Base-by-base conservation (phyloP, 1,284 basidiomycete genomes). In the Ustilago trichophora region DNA sequence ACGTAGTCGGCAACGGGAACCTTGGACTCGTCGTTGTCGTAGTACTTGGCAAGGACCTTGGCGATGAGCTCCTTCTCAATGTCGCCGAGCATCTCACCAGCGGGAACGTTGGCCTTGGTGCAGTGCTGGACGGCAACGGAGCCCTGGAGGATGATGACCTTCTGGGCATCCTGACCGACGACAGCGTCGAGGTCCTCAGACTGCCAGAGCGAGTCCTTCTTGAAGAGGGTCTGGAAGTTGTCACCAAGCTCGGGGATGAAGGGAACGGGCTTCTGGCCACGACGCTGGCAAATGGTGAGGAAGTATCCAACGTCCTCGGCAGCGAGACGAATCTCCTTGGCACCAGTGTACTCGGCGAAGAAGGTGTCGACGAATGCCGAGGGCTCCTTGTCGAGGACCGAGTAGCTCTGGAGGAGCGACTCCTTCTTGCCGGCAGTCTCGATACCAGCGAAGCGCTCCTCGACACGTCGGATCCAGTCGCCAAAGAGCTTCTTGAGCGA, bases 151-250 rank as follows among this genome's bases (percentile, higher is more conserved):
- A 98, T 96, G 82, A 93, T 96, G 32, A 98, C 94, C 73, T 96
- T 90, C 83, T 98, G 92, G 26, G 95, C 92, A 43, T 77, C 76
- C 83, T 94, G 93, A 83, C 97, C 96, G 76, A 98, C 94, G 34
- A 98, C 93, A 13, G 93, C 95, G 70, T 98, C 95, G 73, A 98
- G 93, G 81, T 99, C 95, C 83, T 98, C 96, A 6, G 93, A 90
- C 38, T 92, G 91, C 95, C 95, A 98, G 6, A 98, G 87, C 15
- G 94, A 97, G 83, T 97, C 94, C 91, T 93, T 81, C 50, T 55
- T 80, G 52, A 77, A 77, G 27, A 67, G 57, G 44, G 97, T 92
- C 82, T 95, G 92, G 81, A 98, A 97, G 50, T 66, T 71, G 46
- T 65, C 87, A 82, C 98, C 94, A 42, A 98, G 87, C 45, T 98